Percentiles rank a stretch among this genome's conserved stretches.
Conservation (phyloP, 2,329 filamentous ascomycete species). For the Lasiodiplodia citricola region DNA sequence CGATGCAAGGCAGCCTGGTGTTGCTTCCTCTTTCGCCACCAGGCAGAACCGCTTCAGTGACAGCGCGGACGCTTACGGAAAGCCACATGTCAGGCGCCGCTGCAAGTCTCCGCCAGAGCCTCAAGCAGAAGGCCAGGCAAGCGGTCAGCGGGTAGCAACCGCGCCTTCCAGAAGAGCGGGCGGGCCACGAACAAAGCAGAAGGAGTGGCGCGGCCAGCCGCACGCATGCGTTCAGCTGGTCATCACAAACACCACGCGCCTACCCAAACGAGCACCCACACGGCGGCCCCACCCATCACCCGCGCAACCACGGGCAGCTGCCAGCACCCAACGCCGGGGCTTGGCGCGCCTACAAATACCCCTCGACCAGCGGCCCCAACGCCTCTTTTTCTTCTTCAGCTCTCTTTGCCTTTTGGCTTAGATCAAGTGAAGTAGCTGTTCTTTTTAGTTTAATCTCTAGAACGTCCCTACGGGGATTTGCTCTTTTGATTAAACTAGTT, state of each 20-base stretch:
- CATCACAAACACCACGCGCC: too few relatives aligned
- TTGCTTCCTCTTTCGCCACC: background rate
- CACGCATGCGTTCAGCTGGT: too few relatives aligned
- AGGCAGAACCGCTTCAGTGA: background rate
- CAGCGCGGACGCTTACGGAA: background rate
- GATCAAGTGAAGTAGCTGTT: slow-evolving; percentile 15
- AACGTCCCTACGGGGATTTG: background rate
- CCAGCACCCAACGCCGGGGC: background rate
- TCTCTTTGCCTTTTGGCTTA: slow-evolving; percentile 17
- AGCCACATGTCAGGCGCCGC: background rate
- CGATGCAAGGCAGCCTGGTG: background rate
- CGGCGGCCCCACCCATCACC: background rate
- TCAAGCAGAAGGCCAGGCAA: background rate
- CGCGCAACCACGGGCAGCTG: background rate
- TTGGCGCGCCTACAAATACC: background rate
- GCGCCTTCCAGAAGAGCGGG: background rate
- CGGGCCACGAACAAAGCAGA: too few relatives aligned
- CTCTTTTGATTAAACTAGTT: background rate
- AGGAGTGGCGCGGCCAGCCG: too few relatives aligned
- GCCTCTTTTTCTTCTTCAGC: slow-evolving; percentile 2
- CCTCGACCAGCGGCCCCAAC: background rate
- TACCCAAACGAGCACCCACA: too few relatives aligned
- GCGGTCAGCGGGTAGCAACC: background rate
- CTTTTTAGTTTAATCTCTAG: background rate
- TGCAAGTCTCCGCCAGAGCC: background rate